A percentile compares a stretch with the other conserved stretches of the same genome.
These are phyloP conservation scores for Globisporangium echinulatum DNA, from an alignment of 352 stramenopile species.

Conservation along the genomic window DNA sequence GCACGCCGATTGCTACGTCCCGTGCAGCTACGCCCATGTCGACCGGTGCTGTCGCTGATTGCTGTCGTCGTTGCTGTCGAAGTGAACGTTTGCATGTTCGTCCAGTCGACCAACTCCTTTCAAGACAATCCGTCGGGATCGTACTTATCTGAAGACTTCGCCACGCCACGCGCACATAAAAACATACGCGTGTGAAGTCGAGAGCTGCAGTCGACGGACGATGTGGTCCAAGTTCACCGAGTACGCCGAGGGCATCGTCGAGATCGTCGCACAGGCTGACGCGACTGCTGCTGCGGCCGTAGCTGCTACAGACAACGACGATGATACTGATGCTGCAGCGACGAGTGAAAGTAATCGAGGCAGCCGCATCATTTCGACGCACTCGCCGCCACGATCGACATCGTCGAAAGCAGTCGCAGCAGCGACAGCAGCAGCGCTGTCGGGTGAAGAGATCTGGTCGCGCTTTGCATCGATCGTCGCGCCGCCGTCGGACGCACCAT, in stretches of 20 bases:
- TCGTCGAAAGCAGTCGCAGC: neutral
- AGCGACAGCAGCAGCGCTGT: conserved; percentile 3
- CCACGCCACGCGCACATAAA: neutral
- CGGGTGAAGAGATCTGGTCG: conserved; percentile 30
- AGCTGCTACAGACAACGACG: neutral
- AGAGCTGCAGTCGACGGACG: neutral
- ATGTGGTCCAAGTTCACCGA: conserved; percentile 73
- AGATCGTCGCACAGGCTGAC: conserved; percentile 62
- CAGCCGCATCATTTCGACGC: neutral
- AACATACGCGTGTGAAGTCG: no score
- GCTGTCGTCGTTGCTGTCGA: no score
- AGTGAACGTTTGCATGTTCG: no score
- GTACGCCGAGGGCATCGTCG: conserved; percentile 45
- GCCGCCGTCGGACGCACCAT: conserved; percentile 13
- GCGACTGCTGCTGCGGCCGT: conserved; percentile 8
- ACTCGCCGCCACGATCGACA: conserved; percentile 15
- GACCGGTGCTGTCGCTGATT: no score
- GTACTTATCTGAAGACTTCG: no score
- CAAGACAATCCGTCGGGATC: no score
- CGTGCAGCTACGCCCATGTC: conserved; percentile 9
- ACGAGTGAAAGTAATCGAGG: neutral
- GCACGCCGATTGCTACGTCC: conserved; percentile 38
- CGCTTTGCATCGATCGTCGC: conserved; percentile 44
- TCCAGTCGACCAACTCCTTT: neutral
- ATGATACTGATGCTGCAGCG: neutral